Base-by-base conservation (phyloP, 768 basidiomycete species). In the Royoungia palumana region DNA sequence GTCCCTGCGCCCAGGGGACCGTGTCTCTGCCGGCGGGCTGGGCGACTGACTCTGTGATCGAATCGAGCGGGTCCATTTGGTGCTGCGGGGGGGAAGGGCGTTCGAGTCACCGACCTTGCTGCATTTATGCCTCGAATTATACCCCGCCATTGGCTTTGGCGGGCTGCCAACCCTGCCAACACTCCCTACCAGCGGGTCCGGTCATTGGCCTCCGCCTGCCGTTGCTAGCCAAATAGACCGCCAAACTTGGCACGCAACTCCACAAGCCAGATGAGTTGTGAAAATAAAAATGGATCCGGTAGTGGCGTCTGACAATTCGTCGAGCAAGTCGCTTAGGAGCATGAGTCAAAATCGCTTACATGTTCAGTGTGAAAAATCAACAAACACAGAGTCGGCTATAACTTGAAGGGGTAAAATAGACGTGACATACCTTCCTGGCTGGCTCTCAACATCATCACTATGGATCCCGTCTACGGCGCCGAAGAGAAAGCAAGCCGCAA, bases 121-220 rank as follows among this genome's bases (percentile, higher is more conserved):
- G 12, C 10, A 0, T 17, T 44, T 60, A 41, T 35, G 54, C 49
- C 21, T 16, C 9, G 13, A 8, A 5, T 16, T n/a, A 10, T 12
- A 16, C 9, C 27, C 22, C 14, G 47, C 30, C 44, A 34, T 47
- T 43, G 30, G 47, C 21, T 32, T 40, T 30, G 60, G 57, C 32
- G 21, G 60, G 35, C 47, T 46, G 42, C 59, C 54, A 56, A 11
- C 57, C 25, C 45, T 46, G 42, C 59, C 54, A 56, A 14, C 3
- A 4, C n/a, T 4, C 6, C 17, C 44, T 50, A 38, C 24, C 13
- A 2, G 35, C 17, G 37, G 24, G 8, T n/a, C 19, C 12, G 2
- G 25, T 14, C 17, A 3, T 35, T 16, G 54, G 22, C 24, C 7
- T 6, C 42, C 6, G n/a, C 41, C 9, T 6, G 44, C 37, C 49